Base-by-base conservation (phyloP, 2,329 filamentous ascomycete genomes). In the Aspergillus versicolor region DNA sequence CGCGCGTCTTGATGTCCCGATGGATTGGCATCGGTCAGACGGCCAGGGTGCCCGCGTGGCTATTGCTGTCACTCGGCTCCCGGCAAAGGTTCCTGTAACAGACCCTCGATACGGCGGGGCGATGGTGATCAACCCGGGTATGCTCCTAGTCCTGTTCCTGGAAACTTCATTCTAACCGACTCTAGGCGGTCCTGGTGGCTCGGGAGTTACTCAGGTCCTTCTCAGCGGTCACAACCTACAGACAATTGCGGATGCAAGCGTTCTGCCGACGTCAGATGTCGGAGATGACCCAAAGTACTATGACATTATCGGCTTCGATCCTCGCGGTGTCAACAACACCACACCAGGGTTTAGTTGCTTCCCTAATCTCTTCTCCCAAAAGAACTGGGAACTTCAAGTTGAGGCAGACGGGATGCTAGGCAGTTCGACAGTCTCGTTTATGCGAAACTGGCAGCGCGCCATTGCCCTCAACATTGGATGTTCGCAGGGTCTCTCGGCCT, bases 1-100 rank as follows among this genome's bases (percentile, higher is more conserved):
- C 59, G 78, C 81, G n/a, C 72, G 77, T 5, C 67, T 84, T 3
- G 68, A 77, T 45, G 73, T 82, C 0, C 81, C 81, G 0, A 74
- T 83, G 65, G 78, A 78, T 62, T 80, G 77, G 67, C 72, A 77
- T 32, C 66, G 68, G 4, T 63, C 66, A 0, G 70, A 76, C 38
- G 63, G 69, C 37, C 38, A 71, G 43, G 58, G 69, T 15, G 68
- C 70, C 43, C 65, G 66, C 19, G 71, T 80, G 19, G 70, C 70
- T 2, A 61, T 83, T 24, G 80, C 80, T 3, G 66, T 83, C 9
- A 72, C 77, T n/a, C 76, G 75, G 27, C 68, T 77, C 7, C 78
- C 81, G 0, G 80, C 80, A 4, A 75, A 69, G 47, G 71, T 74
- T 6, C 63, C 71, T 5, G 66, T 73, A 5, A 69, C 73, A 1